Evolutionary conservation across 2,329 filamentous ascomycete genomes (phyloP).

Genomic region (Tolypocladium tropicale): DNA sequence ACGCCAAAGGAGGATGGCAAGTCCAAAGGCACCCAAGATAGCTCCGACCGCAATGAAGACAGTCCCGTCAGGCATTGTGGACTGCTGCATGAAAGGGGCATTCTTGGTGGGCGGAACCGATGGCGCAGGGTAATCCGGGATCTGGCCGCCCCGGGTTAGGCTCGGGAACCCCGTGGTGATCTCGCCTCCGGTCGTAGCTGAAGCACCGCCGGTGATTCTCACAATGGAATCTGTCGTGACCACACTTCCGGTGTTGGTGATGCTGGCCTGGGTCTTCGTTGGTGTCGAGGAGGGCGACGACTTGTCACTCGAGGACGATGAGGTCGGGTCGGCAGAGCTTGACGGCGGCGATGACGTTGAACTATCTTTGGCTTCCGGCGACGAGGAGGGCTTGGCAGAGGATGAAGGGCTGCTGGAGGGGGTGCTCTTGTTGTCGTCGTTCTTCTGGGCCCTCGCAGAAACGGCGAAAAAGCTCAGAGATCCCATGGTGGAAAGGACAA

Average conservation of each 20-base stretch:
- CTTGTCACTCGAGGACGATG: not conserved
- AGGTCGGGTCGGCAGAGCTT: not conserved
- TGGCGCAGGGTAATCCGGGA: slow-evolving; percentile 56
- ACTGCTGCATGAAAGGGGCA: slow-evolving; percentile 88
- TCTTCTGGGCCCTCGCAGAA: slow-evolving; percentile 22
- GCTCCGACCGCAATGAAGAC: slow-evolving; percentile 94
- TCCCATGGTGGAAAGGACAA: slow-evolving; percentile 16
- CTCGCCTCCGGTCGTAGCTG: slow-evolving; percentile 9
- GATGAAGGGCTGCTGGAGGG: no score
- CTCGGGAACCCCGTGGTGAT: slow-evolving; percentile 29
- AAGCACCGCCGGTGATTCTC: slow-evolving; percentile 10
- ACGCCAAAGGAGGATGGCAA: slow-evolving; percentile 81
- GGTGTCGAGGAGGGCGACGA: not conserved
- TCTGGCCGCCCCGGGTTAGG: slow-evolving; percentile 25
- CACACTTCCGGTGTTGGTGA: slow-evolving; percentile 8
- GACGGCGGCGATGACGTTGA: not conserved
- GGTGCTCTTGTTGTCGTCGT: slow-evolving; percentile 3
- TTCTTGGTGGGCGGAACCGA: slow-evolving; percentile 72
- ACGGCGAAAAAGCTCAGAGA: slow-evolving; percentile 18
- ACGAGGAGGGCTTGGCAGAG: not conserved
- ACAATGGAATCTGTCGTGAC: slow-evolving; percentile 3
- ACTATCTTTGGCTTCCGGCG: slow-evolving; percentile 2
- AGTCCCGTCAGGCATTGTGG: slow-evolving; percentile 77
- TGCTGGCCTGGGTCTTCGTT: slow-evolving; percentile 5
- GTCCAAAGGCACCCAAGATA: slow-evolving; percentile 70